A percentile compares a stretch with the other conserved stretches of the same genome.
phyloP scores from a whole-genome alignment of 371 early-diverging fungal species.

The Apophysomyces trapeziformis region DNA sequence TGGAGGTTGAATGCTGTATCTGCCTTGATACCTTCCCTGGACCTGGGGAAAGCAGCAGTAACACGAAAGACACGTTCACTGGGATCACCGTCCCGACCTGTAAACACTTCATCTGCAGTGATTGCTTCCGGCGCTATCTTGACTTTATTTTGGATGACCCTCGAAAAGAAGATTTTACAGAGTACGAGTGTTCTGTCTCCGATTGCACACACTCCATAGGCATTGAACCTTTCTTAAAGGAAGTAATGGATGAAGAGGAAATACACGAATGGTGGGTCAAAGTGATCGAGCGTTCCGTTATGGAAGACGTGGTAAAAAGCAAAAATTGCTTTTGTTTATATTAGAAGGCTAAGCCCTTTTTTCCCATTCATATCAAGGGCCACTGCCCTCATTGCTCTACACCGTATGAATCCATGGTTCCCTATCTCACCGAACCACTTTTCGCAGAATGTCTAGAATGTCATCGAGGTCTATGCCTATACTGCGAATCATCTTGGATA shows the following conservation, averaged over 20 bases:
- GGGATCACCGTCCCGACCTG: neutral
- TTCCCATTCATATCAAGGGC: neutral
- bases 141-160: neutral
- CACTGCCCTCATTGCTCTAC: neutral
- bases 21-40: no score
- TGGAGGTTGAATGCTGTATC: no score
- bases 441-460: slow-evolving; percentile 15
- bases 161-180: neutral
- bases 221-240: neutral
- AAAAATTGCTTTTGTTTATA: neutral
- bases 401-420: neutral
- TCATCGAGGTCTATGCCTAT: slow-evolving; percentile 13
- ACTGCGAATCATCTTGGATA: slow-evolving; percentile 11
- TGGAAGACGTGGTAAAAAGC: slow-evolving; percentile 11
- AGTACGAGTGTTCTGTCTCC: neutral
- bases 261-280: slow-evolving; percentile 15
- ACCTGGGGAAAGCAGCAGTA: no score
- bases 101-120: neutral
- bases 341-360: no score
- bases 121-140: slow-evolving; percentile 1
- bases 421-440: neutral
- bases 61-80: no score
- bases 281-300: slow-evolving; percentile 11
- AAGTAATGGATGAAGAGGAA: neutral
- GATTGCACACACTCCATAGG: neutral